Evolutionary conservation across 1,284 basidiomycete species (phyloP).

Genomic region (Laetiporus sulphureus): DNA sequence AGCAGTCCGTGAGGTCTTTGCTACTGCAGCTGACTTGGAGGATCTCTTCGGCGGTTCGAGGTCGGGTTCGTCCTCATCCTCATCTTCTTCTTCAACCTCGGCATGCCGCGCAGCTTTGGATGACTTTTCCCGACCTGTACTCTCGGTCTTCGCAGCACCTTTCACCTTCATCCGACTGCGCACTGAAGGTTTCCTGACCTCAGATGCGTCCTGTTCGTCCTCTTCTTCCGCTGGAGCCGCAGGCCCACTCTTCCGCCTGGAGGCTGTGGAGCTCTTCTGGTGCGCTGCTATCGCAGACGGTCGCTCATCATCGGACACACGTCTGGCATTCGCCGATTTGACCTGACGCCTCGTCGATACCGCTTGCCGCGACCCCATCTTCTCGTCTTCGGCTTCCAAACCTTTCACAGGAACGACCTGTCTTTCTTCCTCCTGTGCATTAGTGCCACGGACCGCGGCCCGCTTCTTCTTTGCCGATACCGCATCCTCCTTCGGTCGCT

Average conservation of each 20-base stretch:
- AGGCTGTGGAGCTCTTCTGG: too few relatives aligned
- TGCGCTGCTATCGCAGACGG: too few relatives aligned
- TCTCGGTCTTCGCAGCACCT: not conserved
- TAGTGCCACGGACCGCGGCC: too few relatives aligned
- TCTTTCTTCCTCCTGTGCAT: not conserved
- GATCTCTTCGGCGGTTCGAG: too few relatives aligned
- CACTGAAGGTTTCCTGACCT: not conserved
- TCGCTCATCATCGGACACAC: too few relatives aligned
- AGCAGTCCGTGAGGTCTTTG: too few relatives aligned
- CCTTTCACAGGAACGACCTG: conserved; percentile 1
- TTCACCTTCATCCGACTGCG: not conserved
- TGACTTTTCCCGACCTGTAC: not conserved
- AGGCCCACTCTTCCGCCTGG: not conserved
- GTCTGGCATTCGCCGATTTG: not conserved
- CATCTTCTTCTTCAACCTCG: not conserved
- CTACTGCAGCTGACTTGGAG: too few relatives aligned
- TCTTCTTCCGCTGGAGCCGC: not conserved
- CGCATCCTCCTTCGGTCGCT: conserved; percentile 15
- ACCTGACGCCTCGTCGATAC: not conserved
- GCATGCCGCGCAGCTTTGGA: not conserved
- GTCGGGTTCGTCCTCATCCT: not conserved
- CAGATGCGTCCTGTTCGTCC: not conserved
- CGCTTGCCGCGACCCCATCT: not conserved
- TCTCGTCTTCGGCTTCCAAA: conserved; percentile 7
- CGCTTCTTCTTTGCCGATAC: conserved; percentile 18